A percentile compares a stretch with the other conserved stretches of the same genome.
These are phyloP conservation scores for Pleurotus sapidus DNA, from an alignment of 768 basidiomycete genomes.

Conservation along the genomic window DNA sequence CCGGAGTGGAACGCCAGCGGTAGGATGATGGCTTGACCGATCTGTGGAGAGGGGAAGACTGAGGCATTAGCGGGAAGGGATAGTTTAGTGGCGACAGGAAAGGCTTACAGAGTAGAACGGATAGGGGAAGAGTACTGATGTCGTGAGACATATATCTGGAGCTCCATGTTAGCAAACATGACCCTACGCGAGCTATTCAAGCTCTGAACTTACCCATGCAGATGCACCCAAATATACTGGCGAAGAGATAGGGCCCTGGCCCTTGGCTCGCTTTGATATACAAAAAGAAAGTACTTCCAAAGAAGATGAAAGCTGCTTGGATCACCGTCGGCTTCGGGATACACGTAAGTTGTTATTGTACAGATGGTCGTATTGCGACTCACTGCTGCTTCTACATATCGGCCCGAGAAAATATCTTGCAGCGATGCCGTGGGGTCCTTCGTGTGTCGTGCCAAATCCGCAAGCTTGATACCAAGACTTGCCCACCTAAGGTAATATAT, in stretches of 20 bases:
- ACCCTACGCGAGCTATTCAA: not conserved
- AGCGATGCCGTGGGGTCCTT: constrained; percentile 35
- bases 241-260: constrained; percentile 61
- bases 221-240: constrained; percentile 58
- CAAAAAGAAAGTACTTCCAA: constrained; percentile 54
- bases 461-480: constrained; percentile 62
- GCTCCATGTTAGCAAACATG: constrained; percentile 2
- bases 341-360: constrained; percentile 6
- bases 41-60: constrained; percentile 17
- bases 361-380: constrained; percentile 8
- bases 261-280: constrained; percentile 59
- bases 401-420: constrained; percentile 40
- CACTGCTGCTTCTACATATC: constrained; percentile 52
- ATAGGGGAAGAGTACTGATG: constrained; percentile 60
- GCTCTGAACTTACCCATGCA: constrained; percentile 41
- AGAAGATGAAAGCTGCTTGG: constrained; percentile 57
- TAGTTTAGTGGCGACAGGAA: not conserved
- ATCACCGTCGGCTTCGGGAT: constrained; percentile 51
- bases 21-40: constrained; percentile 50
- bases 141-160: constrained; percentile 57
- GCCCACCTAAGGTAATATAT: constrained; percentile 46
- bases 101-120: constrained; percentile 51
- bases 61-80: too few relatives aligned
- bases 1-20: constrained; percentile 61
- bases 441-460: constrained; percentile 50